Percentiles rank a stretch among this genome's conserved stretches.
Evolutionary conservation across 352 stramenopile genomes (phyloP).

Genomic region (Globisporangium mamillatum): DNA sequence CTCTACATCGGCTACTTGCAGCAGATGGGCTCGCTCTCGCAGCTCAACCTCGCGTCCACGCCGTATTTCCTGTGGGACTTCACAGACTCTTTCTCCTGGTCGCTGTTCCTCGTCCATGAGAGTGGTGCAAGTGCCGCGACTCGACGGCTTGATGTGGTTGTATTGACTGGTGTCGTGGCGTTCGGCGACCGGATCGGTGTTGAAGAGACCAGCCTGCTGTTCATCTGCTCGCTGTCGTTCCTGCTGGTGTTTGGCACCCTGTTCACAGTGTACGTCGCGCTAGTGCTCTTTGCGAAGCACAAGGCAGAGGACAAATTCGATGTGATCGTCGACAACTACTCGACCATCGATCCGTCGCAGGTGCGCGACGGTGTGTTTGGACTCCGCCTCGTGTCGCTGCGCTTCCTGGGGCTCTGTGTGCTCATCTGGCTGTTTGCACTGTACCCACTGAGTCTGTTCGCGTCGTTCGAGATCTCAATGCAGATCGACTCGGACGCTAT

Average conservation of each 20-base stretch:
- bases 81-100: conserved; percentile 71
- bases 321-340: conserved; percentile 34
- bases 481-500: conserved; percentile 36
- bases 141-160: conserved; percentile 51
- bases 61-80: conserved; percentile 71
- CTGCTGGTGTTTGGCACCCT: conserved; percentile 33
- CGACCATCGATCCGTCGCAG: conserved; percentile 19
- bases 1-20: conserved; percentile 67
- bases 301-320: conserved; percentile 47
- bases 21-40: conserved; percentile 60
- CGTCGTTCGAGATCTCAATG: conserved; percentile 71
- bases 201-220: conserved; percentile 41
- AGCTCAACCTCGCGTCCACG: conserved; percentile 53
- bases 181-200: conserved; percentile 56
- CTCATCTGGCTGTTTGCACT: conserved; percentile 64
- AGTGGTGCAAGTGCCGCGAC: conserved; percentile 1
- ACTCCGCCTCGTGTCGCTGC: conserved; percentile 57
- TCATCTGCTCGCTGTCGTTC: conserved; percentile 38
- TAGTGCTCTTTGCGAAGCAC: conserved; percentile 60
- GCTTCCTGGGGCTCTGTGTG: conserved; percentile 53
- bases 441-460: conserved; percentile 60
- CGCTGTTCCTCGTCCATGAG: conserved; percentile 47
- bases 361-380: conserved; percentile 26
- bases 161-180: conserved; percentile 52
- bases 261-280: conserved; percentile 39